Evolutionary conservation across 2,329 filamentous ascomycete genomes (phyloP).

Genomic region (Plectosphaerella sp.): DNA sequence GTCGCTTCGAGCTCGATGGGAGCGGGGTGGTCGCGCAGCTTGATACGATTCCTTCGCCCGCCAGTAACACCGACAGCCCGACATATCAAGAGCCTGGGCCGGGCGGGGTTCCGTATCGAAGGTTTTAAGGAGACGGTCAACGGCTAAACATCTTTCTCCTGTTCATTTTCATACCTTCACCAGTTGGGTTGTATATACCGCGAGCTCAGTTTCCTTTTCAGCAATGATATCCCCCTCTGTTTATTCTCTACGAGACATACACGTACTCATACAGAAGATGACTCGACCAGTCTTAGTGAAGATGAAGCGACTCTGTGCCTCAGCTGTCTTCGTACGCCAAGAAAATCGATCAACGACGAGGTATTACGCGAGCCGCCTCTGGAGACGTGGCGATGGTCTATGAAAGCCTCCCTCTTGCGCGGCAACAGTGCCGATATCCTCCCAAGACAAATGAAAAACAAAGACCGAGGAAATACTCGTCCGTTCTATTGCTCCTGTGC

Average conservation of each 20-base stretch:
- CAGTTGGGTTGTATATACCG: not conserved
- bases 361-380: too few relatives aligned
- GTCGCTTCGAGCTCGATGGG: conserved; percentile 41
- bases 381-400: too few relatives aligned
- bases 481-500: too few relatives aligned
- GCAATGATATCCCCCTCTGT: not conserved
- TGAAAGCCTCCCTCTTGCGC: too few relatives aligned
- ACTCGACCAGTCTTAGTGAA: not conserved
- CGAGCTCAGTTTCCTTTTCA: not conserved
- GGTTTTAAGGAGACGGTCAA: too few relatives aligned
- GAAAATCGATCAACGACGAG: too few relatives aligned
- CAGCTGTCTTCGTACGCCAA: not conserved
- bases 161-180: not conserved
- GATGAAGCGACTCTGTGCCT: not conserved
- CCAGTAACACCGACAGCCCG: not conserved
- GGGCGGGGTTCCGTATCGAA: not conserved
- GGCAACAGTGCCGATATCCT: too few relatives aligned
- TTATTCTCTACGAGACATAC: not conserved
- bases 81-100: conserved; percentile 1
- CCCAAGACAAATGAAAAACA: not conserved
- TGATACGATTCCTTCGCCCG: conserved; percentile 8
- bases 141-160: not conserved
- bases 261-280: not conserved
- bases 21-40: conserved; percentile 16
- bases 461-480: not conserved